Conservation (phyloP, 495 filamentous ascomycete genomes). For the Tuber borchii region DNA sequence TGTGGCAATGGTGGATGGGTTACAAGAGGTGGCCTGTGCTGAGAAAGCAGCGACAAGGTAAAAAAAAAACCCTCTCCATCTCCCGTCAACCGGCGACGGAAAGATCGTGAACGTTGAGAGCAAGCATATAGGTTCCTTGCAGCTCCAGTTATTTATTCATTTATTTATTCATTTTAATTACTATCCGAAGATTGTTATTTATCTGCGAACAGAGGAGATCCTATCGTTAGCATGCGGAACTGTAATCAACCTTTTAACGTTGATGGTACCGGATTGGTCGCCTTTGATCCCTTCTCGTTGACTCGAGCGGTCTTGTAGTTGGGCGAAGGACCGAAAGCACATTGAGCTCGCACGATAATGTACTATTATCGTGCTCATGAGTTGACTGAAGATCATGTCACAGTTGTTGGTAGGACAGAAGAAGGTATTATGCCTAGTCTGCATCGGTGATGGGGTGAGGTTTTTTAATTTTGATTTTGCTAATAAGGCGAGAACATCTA, state of each 20-base stretch:
- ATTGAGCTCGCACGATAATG: conserved; percentile 14
- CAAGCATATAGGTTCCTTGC: conserved; percentile 24
- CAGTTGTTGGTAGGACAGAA: conserved; percentile 5
- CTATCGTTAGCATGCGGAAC: conserved; percentile 26
- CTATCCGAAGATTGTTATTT: conserved; percentile 17
- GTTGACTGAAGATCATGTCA: conserved; percentile 2
- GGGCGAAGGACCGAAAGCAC: conserved; percentile 10
- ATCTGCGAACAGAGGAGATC: conserved; percentile 26
- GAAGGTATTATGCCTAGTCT: conserved; percentile 8
- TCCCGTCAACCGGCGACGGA: conserved; percentile 12
- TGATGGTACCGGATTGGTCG: conserved; percentile 10
- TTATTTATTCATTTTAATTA: background rate
- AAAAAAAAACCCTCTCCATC: background rate
- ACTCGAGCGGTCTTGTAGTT: conserved; percentile 4
- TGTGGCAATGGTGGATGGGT: conserved; percentile 11
- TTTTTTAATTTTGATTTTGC: background rate
- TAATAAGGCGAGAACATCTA: conserved; percentile 9
- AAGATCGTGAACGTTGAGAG: conserved; percentile 22
- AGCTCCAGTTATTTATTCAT: conserved; percentile 3
- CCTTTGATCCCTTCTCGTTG: conserved; percentile 7
- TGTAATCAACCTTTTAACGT: conserved; percentile 30
- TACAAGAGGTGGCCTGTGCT: background rate
- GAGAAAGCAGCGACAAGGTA: background rate
- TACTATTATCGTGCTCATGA: conserved; percentile 9
- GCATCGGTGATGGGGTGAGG: conserved; percentile 3